Base-by-base conservation (phyloP, 768 basidiomycete genomes). In the Paxillus ammoniavirescens region DNA sequence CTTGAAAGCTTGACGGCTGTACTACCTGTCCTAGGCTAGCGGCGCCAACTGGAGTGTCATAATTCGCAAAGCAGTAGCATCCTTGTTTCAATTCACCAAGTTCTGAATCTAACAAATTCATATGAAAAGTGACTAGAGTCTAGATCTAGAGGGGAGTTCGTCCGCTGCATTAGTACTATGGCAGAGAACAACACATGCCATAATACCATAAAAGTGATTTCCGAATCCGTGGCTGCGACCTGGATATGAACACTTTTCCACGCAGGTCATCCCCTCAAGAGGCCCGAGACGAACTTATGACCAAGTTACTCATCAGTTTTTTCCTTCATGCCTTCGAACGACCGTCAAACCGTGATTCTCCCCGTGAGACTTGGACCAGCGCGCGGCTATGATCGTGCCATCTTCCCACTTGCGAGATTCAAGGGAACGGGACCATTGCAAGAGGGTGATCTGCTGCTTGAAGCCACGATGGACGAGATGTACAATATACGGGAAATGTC, bases 391-490 rank as follows among this genome's bases (percentile, higher is more conserved):
- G 41, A 53, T 31, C 37, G 26, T 6, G 6, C 26, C 26, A 26
- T 53, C 15, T 48, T 53, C 38, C 38, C 47, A 18, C 40, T 53
- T 18, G 26, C 43, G n/a, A 52, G 28, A 33, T 28, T 47, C 35
- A 53, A 48, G 18, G 26, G 13, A 5, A 48, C 0, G 8, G 18
- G 12, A 2, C 3, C 10, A 23, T 14, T 53, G 2, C 36, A 21
- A 13, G 13, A 42, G 12, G 52, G 36, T 8, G 30, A 40, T 48
- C 13, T 53, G 17, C 37, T 42, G 10, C 52, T 53, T 28, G 23
- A 48, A 41, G 46, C 46, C n/a, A 47, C 52, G 13, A 7, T 53
- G 52, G 47, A 53, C 5, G 52, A 53, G 15, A 36, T 53, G 38
- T 14, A 30, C n/a, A 38, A 48, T n/a, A 53, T 53, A 13, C 46